These are phyloP conservation scores for Botrytis paeoniae DNA, from an alignment of 2,329 filamentous ascomycete species.

Conservation along the genomic window DNA sequence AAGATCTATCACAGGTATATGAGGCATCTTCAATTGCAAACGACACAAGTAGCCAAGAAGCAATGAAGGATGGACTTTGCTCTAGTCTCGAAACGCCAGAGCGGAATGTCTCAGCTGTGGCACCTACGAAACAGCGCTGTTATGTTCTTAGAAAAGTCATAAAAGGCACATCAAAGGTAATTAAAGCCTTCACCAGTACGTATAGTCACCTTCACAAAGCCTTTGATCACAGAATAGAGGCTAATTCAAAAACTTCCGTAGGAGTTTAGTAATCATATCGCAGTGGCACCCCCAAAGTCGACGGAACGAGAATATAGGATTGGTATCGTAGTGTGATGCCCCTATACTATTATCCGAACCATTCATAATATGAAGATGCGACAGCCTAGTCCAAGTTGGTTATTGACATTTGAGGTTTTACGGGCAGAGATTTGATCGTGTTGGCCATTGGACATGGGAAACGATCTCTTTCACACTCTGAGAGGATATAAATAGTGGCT, in stretches of 20 bases:
- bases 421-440: neutral
- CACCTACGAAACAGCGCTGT: neutral
- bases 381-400: neutral
- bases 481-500: neutral
- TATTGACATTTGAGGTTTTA: neutral
- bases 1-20: too few relatives aligned
- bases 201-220: neutral
- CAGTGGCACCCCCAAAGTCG: neutral
- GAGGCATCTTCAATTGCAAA: neutral
- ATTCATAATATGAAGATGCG: neutral
- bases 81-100: neutral
- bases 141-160: too few relatives aligned
- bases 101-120: rapidly evolving
- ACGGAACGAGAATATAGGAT: neutral
- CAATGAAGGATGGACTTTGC: neutral
- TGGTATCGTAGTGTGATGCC: neutral
- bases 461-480: neutral
- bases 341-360: neutral
- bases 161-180: neutral
- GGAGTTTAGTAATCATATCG: neutral
- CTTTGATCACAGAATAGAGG: too few relatives aligned
- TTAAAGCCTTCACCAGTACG: neutral
- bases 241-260: too few relatives aligned
- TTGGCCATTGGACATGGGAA: neutral
- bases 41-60: neutral